Conservation (phyloP, 352 stramenopile species). For the Globisporangium megalacanthum region DNA sequence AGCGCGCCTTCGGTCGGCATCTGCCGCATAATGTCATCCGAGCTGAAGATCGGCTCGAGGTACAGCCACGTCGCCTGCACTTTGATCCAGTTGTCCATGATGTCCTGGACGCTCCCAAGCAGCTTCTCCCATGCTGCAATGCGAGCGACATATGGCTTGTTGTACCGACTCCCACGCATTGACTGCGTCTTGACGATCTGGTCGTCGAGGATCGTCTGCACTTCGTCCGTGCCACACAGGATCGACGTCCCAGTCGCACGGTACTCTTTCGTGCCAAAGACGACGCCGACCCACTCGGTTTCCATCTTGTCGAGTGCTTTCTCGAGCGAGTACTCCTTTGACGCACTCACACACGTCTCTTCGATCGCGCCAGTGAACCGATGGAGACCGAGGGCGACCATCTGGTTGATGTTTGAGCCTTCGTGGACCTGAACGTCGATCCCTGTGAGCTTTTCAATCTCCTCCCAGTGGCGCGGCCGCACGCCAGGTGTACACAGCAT, state of each 20-base stretch:
- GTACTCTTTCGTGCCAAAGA: constrained; percentile 93
- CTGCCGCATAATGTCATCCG: constrained; percentile 91
- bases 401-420: constrained; percentile 87
- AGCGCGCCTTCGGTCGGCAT: constrained; percentile 87
- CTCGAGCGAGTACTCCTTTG: constrained; percentile 93
- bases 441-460: constrained; percentile 85
- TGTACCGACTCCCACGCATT: constrained; percentile 91
- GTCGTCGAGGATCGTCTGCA: constrained; percentile 93
- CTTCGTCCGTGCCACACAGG: constrained; percentile 82
- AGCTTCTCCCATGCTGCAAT: constrained; percentile 89
- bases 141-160: constrained; percentile 89
- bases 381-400: constrained; percentile 85
- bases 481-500: constrained; percentile 91
- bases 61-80: constrained; percentile 93
- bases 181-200: constrained; percentile 95
- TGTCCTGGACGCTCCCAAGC: constrained; percentile 87
- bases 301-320: constrained; percentile 93
- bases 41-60: constrained; percentile 91
- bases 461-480: constrained; percentile 89
- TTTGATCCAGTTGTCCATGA: constrained; percentile 94
- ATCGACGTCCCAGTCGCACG: constrained; percentile 92
- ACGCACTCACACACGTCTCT: constrained; percentile 90
- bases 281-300: constrained; percentile 88
- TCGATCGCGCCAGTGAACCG: constrained; percentile 88
- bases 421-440: constrained; percentile 88